A percentile compares a stretch with the other conserved stretches of the same genome.
Evolutionary conservation across 495 filamentous ascomycete species (phyloP).

Genomic region (Talaromyces wortmannii): DNA sequence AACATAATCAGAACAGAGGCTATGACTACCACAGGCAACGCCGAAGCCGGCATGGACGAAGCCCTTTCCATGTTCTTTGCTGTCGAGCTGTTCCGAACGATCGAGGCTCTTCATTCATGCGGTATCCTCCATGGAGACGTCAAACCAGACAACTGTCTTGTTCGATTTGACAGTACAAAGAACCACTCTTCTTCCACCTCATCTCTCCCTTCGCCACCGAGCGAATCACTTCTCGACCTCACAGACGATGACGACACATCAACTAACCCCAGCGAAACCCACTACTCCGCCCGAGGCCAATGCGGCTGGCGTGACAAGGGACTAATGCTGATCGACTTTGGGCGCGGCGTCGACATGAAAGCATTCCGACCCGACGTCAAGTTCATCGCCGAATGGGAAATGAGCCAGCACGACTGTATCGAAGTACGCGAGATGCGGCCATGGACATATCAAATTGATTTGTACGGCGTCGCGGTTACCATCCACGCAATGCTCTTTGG

Average conservation of each 20-base stretch:
- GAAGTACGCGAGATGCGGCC: slow-evolving; percentile 89
- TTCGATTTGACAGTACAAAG: slow-evolving; percentile 59
- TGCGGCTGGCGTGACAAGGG: slow-evolving; percentile 79
- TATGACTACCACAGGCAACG: slow-evolving; percentile 31
- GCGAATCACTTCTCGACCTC: slow-evolving; percentile 25
- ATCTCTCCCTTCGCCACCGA: slow-evolving; percentile 11
- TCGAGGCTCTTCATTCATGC: slow-evolving; percentile 77
- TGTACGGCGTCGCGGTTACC: slow-evolving; percentile 82
- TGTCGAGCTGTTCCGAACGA: slow-evolving; percentile 82
- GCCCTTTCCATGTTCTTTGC: slow-evolving; percentile 88
- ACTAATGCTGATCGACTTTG: slow-evolving; percentile 86
- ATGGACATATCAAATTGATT: slow-evolving; percentile 96
- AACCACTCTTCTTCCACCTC: background rate
- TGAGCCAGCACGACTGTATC: slow-evolving; percentile 73
- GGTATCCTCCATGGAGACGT: slow-evolving; percentile 87
- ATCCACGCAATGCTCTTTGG: slow-evolving; percentile 86
- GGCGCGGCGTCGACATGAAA: slow-evolving; percentile 88
- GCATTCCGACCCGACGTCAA: slow-evolving; percentile 69
- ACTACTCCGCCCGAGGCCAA: slow-evolving; percentile 63
- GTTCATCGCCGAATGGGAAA: slow-evolving; percentile 95
- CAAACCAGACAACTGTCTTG: slow-evolving; percentile 90
- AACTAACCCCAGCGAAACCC: slow-evolving; percentile 31
- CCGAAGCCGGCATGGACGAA: slow-evolving; percentile 73
- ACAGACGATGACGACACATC: slow-evolving; percentile 33
- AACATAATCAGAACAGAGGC: slow-evolving; percentile 72